Percentiles rank a stretch among this genome's conserved stretches.
Evolutionary conservation across 2,329 filamentous ascomycete species (phyloP).

Genomic region (Pestalotiopsis sp.): DNA sequence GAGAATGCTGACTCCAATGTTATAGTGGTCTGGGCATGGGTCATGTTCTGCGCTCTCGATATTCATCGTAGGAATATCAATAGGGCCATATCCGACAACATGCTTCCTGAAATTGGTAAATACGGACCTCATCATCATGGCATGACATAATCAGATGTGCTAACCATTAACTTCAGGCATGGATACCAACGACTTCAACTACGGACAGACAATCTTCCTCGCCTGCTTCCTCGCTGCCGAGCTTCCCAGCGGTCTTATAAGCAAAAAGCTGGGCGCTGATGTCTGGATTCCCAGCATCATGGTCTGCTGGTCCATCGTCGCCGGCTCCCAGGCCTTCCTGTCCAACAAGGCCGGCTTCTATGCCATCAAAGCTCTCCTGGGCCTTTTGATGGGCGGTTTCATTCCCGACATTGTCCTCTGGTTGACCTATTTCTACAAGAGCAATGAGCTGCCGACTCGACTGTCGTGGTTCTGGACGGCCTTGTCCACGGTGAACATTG

Average conservation of each 20-base stretch:
- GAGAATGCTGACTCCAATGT: background rate
- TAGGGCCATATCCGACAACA: slow-evolving; percentile 32
- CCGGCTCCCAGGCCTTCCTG: slow-evolving; percentile 35
- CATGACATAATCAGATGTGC: background rate
- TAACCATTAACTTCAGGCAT: slow-evolving; percentile 26
- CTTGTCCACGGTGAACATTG: slow-evolving; percentile 57
- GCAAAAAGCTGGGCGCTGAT: slow-evolving; percentile 52
- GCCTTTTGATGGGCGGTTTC: slow-evolving; percentile 60
- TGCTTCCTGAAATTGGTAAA: slow-evolving; percentile 40
- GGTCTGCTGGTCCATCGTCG: slow-evolving; percentile 36
- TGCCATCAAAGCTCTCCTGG: slow-evolving; percentile 38
- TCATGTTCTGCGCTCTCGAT: slow-evolving; percentile 28
- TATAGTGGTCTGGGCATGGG: slow-evolving; percentile 15
- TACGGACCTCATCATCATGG: background rate
- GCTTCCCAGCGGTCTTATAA: slow-evolving; percentile 55
- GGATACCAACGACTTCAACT: slow-evolving; percentile 45
- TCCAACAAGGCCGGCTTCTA: slow-evolving; percentile 32
- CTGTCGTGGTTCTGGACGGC: slow-evolving; percentile 74
- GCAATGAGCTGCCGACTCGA: slow-evolving; percentile 67
- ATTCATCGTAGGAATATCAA: slow-evolving; percentile 33
- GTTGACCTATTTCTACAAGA: slow-evolving; percentile 77
- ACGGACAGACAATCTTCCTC: slow-evolving; percentile 52
- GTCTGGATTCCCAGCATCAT: slow-evolving; percentile 52
- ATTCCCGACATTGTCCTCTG: slow-evolving; percentile 69
- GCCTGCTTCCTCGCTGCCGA: slow-evolving; percentile 53